Evolutionary conservation across 139 green algal genomes (phyloP).

Genomic region (Chlorokybus atmophyticus): DNA sequence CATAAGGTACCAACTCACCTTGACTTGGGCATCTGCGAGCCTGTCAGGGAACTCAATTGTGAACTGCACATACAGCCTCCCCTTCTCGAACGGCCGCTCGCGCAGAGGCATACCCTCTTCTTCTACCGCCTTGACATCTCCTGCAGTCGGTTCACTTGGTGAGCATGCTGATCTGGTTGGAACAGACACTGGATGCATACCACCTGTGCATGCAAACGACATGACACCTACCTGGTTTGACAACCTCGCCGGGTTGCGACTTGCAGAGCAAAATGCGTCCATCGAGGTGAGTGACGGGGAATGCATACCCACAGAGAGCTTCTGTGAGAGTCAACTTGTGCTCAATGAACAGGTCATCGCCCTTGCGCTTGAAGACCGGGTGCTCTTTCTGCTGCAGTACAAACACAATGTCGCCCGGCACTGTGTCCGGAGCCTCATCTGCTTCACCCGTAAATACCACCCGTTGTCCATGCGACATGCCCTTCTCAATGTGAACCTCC

Average conservation of each 20-base stretch:
- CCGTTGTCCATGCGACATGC: conserved; percentile 73
- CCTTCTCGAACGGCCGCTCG: conserved; percentile 65
- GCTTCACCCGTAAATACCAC: conserved; percentile 87
- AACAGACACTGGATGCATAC: too few relatives aligned
- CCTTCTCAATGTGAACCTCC: conserved; percentile 89
- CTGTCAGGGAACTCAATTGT: conserved; percentile 70
- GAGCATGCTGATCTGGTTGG: too few relatives aligned
- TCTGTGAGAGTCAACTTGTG: conserved; percentile 77
- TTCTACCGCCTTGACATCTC: conserved; percentile 34
- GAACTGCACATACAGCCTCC: conserved; percentile 35
- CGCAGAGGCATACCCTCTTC: conserved; percentile 95
- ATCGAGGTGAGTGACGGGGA: conserved; percentile 77
- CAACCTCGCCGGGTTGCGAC: conserved; percentile 54
- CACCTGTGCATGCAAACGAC: too few relatives aligned
- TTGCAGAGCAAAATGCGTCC: conserved; percentile 61
- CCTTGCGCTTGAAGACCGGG: conserved; percentile 75
- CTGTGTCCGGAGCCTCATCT: conserved; percentile 49
- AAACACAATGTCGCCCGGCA: conserved; percentile 94
- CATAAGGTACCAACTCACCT: not conserved
- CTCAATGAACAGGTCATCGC: conserved; percentile 75
- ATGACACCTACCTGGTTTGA: conserved; percentile 72
- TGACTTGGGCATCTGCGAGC: too few relatives aligned
- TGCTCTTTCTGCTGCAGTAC: conserved; percentile 87
- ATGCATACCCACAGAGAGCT: conserved; percentile 69
- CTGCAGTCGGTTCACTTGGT: too few relatives aligned